Evolutionary conservation across 2,329 filamentous ascomycete genomes (phyloP).

Genomic region (Lachnellula arida): DNA sequence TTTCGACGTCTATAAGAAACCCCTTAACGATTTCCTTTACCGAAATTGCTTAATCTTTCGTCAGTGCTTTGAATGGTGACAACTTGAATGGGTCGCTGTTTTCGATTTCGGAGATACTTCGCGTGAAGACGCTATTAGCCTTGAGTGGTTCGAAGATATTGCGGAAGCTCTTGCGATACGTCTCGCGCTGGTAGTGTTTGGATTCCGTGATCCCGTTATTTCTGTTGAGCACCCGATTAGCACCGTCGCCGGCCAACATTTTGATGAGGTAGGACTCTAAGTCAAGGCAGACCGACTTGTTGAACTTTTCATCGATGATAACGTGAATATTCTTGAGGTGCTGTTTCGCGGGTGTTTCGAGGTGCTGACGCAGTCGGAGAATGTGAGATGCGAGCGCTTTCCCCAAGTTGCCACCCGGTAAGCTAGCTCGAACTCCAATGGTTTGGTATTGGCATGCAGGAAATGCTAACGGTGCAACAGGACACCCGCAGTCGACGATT

Average conservation of each 20-base stretch:
- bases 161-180: conserved; percentile 11
- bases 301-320: conserved; percentile 14
- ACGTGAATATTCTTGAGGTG: conserved; percentile 12
- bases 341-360: conserved; percentile 12
- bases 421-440: too few species aligned
- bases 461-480: too few species aligned
- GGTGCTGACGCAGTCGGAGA: conserved; percentile 8
- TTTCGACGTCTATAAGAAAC: conserved; percentile 9
- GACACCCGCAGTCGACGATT: too few species aligned
- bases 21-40: conserved; percentile 12
- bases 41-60: conserved; percentile 11
- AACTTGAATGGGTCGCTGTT: conserved; percentile 12
- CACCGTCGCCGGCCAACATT: conserved; percentile 13
- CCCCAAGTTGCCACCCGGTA: too few species aligned
- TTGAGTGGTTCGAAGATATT: conserved; percentile 14
- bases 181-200: conserved; percentile 12
- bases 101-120: conserved; percentile 12
- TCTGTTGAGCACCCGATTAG: conserved; percentile 13
- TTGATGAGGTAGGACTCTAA: conserved; percentile 15
- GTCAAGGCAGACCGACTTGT: conserved; percentile 14
- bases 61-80: conserved; percentile 12
- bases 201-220: conserved; percentile 12
- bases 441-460: too few species aligned
- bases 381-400: too few species aligned
- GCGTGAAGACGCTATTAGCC: conserved; percentile 10